Base-by-base conservation (phyloP, 345 rosid species). In the Syzygium aqueum region DNA sequence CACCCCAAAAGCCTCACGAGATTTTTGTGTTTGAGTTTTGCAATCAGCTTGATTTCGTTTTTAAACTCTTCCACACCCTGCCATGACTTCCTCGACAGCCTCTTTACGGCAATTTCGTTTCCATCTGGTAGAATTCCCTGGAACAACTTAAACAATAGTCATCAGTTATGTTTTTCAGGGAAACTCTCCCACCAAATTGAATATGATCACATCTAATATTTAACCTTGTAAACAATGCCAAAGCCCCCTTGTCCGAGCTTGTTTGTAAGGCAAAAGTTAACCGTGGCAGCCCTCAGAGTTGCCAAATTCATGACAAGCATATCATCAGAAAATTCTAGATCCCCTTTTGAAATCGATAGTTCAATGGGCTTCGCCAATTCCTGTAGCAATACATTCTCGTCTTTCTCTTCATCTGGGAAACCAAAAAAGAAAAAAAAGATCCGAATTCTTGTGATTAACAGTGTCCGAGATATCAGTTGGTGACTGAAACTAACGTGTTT, bases 11-110 rank as follows among this genome's bases (percentile, higher is more conserved):
- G 86, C 83, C 91, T 90, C 43, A 90, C 94, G 17, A 92, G 86
- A 78, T 92, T 91, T 84, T 89, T 85, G 84, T 92, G 92, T 84
- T 92, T 92, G 57, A 92, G 93, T 86, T 88, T 89, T 28, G 93
- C 91, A 30, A 91, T 87, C 87, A 90, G 21, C 6, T 73, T 61
- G 51, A 88, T 90, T 86, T 92, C 94, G 40, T 90, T 91, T 87
- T 90, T 91, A 23, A 88, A 90, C 86, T 92, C 92, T 50, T 90
- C 51, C 9, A 51, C 46, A 8, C 93, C 92, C 77, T 92, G 93
- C 28, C 87, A 53, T 1, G 91, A 90, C 30, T 80, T 88, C 54
- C 43, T 77, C 23, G 91, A 86, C 22, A 91, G 40, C 80, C 91
- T 87, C 85, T 89, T 89, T 16, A 91, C 91, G 7, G 92, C 93